Evolutionary conservation across 2,329 filamentous ascomycete species (phyloP), one percentile per base, ranked within the genome.

Genomic region (Dryadomyces sulphureus): DNA sequence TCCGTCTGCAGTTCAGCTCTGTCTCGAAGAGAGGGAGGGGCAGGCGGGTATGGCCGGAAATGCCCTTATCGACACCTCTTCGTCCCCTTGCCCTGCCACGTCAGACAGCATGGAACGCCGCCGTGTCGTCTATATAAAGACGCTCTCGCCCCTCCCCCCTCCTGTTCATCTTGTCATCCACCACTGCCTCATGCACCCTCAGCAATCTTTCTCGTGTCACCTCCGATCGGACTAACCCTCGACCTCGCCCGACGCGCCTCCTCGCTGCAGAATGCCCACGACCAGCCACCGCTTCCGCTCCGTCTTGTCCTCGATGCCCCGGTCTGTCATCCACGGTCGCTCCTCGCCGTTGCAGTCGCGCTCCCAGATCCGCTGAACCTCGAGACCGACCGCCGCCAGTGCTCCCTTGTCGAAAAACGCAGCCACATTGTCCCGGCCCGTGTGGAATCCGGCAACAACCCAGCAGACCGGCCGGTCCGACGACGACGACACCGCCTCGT

Each of bases 361-460:
- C 63, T 87, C 82, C 66, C 73, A 81, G 19, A 86, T 77, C 24
- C 66, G 61, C 57, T 84, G 80, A 3, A 83, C 60, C 55, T 73
- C 73, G 39, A 86, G 62, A 2, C 72, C 73, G 17, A 62, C 65
- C 43, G 62, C 60, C 1, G 54, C 59, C 40, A 82, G 64, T 12
- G 62, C 65, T 7, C 53, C 57, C 5, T 52, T 56, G 12, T 69
- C 71, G 56, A 82, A 85, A 62, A 87, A 87, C 0, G 62, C 67
- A n/a, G 67, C 67, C 64, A 86, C 69, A 58, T 78, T 79, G 19
- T 66, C 66, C 32, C 82, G 66, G 0, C 82, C 82, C 0, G 82
- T 84, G 56, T 87, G 82, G 53, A 87, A 84, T 0, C 79, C 81
- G 1, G 75, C 80, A 7, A 85, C 68, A n/a, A 80, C 73, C 62